phyloP scores from a whole-genome alignment of 1,139 yeast species.

The Suhomyces taliae region DNA sequence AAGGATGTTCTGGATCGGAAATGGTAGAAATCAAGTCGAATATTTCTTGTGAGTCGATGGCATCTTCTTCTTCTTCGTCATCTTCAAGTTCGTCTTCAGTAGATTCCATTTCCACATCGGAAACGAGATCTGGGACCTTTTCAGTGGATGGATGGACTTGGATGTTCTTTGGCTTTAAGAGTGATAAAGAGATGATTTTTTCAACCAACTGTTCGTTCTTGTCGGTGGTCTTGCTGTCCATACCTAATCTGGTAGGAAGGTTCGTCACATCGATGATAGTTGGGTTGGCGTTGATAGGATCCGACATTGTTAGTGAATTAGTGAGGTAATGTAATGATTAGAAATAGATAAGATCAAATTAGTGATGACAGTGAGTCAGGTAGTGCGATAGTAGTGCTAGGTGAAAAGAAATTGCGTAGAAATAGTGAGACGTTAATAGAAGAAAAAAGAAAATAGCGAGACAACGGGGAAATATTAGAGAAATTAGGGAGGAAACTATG shows the following conservation, averaged over 20 bases:
- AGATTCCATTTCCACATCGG: conserved; percentile 25
- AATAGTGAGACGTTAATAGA: too few relatives aligned
- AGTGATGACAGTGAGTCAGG: too few relatives aligned
- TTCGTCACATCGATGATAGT: conserved; percentile 72
- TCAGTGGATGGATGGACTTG: conserved; percentile 1
- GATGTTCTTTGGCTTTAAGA: conserved; percentile 12
- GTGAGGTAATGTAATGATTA: background rate
- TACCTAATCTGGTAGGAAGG: conserved; percentile 64
- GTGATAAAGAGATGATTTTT: conserved; percentile 26
- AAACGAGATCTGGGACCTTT: conserved; percentile 26
- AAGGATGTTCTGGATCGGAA: conserved; percentile 97
- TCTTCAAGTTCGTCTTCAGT: conserved; percentile 15
- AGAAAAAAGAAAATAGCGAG: too few relatives aligned
- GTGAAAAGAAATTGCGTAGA: too few relatives aligned
- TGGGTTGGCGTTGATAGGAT: conserved; percentile 91
- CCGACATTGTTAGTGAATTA: conserved; percentile 43
- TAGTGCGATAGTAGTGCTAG: too few relatives aligned
- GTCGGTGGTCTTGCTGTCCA: conserved; percentile 15
- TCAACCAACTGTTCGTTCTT: conserved; percentile 20
- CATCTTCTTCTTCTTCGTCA: conserved; percentile 53
- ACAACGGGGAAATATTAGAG: too few relatives aligned
- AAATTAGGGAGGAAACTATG: too few relatives aligned
- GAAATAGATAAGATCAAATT: background rate
- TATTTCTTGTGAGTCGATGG: conserved; percentile 66
- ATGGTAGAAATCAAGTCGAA: conserved; percentile 76